These are phyloP conservation scores for Coffea eugenioides DNA, from an alignment of 257 asterid genomes.

Conservation along the genomic window DNA sequence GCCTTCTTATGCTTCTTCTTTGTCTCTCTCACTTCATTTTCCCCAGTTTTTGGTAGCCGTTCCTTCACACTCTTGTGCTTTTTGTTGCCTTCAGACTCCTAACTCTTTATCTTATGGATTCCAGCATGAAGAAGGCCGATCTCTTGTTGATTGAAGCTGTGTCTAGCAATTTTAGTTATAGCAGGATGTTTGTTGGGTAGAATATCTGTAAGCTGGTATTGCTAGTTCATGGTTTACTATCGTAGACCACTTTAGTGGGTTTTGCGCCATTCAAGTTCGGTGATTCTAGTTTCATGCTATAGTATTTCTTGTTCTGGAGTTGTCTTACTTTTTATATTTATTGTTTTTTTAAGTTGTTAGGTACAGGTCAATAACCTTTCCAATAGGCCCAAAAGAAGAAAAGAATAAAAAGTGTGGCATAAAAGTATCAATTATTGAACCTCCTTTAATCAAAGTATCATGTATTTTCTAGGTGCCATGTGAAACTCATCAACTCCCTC, in stretches of 20 bases:
- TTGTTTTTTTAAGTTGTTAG: background rate
- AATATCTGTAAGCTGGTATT: background rate
- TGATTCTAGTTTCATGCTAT: background rate
- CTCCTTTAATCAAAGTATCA: background rate
- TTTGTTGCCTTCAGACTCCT: background rate
- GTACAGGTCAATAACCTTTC: background rate
- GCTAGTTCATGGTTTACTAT: background rate
- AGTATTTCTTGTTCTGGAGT: background rate
- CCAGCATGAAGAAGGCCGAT: background rate
- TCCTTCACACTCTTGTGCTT: background rate
- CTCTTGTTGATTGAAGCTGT: background rate
- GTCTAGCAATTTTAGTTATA: background rate
- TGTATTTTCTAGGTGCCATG: background rate
- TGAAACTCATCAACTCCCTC: background rate
- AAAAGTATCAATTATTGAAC: background rate
- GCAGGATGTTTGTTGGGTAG: background rate
- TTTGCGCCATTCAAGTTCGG: background rate
- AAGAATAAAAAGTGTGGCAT: background rate
- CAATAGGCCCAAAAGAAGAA: background rate
- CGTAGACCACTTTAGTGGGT: background rate
- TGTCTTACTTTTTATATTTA: background rate
- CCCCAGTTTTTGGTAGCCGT: background rate
- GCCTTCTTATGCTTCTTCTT: background rate
- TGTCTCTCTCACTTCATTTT: background rate
- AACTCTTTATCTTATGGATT: background rate